Conservation (phyloP, 1,284 basidiomycete species). For the Takashimella tepidaria region DNA sequence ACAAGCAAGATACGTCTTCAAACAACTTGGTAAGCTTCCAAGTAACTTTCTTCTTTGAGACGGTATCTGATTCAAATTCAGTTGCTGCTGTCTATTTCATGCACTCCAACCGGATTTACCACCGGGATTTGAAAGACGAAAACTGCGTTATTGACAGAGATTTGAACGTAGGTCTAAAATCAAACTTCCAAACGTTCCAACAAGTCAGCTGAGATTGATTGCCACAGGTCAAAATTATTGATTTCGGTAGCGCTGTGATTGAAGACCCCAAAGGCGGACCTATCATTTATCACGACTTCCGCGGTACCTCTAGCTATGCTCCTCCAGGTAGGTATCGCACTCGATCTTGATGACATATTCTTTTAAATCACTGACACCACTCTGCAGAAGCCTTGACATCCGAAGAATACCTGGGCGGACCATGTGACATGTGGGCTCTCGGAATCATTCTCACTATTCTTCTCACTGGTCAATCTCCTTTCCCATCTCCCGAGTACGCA, state of each 20-base stretch:
- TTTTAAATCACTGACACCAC: neutral
- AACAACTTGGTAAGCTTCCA: conserved; percentile 56
- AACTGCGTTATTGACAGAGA: conserved; percentile 77
- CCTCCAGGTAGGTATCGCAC: conserved; percentile 37
- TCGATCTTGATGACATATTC: neutral
- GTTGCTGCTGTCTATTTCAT: conserved; percentile 79
- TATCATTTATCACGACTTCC: conserved; percentile 69
- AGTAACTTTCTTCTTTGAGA: too few relatives aligned
- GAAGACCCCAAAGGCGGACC: conserved; percentile 61
- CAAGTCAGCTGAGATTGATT: neutral
- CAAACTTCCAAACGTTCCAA: neutral
- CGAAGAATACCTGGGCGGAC: conserved; percentile 59
- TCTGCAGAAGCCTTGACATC: conserved; percentile 71
- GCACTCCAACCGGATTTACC: conserved; percentile 68
- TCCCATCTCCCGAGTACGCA: conserved; percentile 48
- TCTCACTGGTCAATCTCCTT: conserved; percentile 77
- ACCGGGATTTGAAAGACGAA: conserved; percentile 93
- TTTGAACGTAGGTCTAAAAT: conserved; percentile 54
- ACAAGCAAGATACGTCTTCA: conserved; percentile 74
- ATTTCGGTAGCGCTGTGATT: conserved; percentile 84
- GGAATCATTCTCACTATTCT: conserved; percentile 82
- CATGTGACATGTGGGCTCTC: conserved; percentile 87
- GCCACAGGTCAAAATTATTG: conserved; percentile 77
- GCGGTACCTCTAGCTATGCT: conserved; percentile 46
- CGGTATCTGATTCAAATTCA: conserved; percentile 3